Base-by-base conservation (phyloP, 306 rosid genomes). In the Betula pendula region DNA sequence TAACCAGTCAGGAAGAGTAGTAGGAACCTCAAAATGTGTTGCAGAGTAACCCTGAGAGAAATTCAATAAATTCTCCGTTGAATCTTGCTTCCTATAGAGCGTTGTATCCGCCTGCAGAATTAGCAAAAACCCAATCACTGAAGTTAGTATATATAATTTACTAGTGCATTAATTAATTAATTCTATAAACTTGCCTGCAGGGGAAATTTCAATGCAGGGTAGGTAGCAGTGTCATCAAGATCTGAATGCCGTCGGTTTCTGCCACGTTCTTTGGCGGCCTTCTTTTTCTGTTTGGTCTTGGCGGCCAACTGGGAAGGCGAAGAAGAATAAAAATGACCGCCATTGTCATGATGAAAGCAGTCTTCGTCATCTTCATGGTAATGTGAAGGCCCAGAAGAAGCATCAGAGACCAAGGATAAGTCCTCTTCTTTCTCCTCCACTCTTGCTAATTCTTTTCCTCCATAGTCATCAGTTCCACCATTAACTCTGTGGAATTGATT, bases 201-300 rank as follows among this genome's bases (percentile, higher is more conserved):
- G 40, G 89, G 14, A 79, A 15, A 59, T 79, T 35, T 83, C 78
- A 78, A 79, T 60, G 84, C 77, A 68, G 89, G 85, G 78, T 97
- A 95, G 83, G 96, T 92, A 31, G 99, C 98, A 77, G 98, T 95
- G 84, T 92, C 99, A 82, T 90, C 99, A 76, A 95, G 97, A 58
- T 72, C 62, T 59, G 89, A 80, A 74, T 74, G 79, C 24, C 83
- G 87, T 62, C 86, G 84, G 76, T 48, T 80, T 86, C 68, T 85
- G 6, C 82, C 72, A 78, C 27, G 79, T 77, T 83, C 90, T 84
- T 78, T 88, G 72, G 73, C 81, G 72, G 73, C 81, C 78, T 82
- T 82, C 75, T 43, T 77, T 53, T 83, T 85, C 74, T 78, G 83
- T 35, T 85, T 84, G 44, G 72, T 71, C 55, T 85, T 87, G 7